phyloP scores from a whole-genome alignment of 257 asterid genomes.

The Osmanthus fragrans region DNA sequence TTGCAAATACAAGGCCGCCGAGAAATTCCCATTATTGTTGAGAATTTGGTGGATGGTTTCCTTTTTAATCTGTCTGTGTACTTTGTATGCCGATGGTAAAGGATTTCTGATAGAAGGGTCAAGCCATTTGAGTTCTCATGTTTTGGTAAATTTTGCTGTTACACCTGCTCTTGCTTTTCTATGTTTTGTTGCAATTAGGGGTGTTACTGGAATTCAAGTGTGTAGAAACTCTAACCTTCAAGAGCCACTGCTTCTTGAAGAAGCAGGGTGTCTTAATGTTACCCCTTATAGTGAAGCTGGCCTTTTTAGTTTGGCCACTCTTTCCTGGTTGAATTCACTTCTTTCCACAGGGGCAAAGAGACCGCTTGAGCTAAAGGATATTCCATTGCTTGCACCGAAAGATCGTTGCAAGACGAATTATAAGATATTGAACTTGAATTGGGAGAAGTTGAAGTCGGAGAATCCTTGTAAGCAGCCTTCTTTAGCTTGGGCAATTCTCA shows the following conservation, averaged over 20 bases:
- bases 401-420: slow-evolving; percentile 54
- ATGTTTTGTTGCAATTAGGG: slow-evolving; percentile 66
- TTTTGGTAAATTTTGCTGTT: slow-evolving; percentile 56
- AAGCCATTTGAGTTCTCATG: slow-evolving; percentile 62
- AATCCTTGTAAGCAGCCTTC: slow-evolving; percentile 39
- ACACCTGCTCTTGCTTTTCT: slow-evolving; percentile 75
- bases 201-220: slow-evolving; percentile 65
- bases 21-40: slow-evolving; percentile 37
- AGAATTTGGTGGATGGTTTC: slow-evolving; percentile 57
- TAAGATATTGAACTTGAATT: slow-evolving; percentile 40
- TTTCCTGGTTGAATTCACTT: slow-evolving; percentile 95
- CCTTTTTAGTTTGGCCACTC: slow-evolving; percentile 71
- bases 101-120: slow-evolving; percentile 58
- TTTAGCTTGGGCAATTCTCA: slow-evolving; percentile 53
- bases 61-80: slow-evolving; percentile 38
- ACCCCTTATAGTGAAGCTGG: slow-evolving; percentile 92
- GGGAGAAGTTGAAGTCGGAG: slow-evolving; percentile 50
- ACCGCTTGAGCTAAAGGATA: slow-evolving; percentile 90
- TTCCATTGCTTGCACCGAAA: slow-evolving; percentile 45
- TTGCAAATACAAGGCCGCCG: slow-evolving; percentile 35
- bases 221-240: slow-evolving; percentile 64
- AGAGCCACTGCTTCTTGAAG: slow-evolving; percentile 60
- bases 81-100: slow-evolving; percentile 45
- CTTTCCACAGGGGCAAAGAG: slow-evolving; percentile 89
- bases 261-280: slow-evolving; percentile 84